Evolutionary conservation across 2,329 filamentous ascomycete species (phyloP).

Genomic region (Rutstroemia sp.): DNA sequence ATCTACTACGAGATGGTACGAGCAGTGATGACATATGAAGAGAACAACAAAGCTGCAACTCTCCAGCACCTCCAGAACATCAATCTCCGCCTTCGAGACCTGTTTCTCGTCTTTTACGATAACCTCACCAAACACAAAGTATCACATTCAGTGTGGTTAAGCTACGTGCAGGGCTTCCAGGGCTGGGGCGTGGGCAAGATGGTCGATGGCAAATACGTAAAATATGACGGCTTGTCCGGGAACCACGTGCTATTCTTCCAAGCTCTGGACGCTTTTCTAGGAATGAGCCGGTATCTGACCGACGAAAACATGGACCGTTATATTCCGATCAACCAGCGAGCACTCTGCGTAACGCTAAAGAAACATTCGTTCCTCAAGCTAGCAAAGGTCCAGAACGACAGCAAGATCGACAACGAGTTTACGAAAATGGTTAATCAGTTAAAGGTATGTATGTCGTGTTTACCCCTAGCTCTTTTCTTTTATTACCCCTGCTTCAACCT

Average conservation of each 20-base stretch:
- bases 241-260: conserved; percentile 7
- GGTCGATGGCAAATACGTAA: not conserved
- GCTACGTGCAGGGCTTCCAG: conserved; percentile 5
- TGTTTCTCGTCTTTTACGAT: conserved; percentile 6
- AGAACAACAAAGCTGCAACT: not conserved
- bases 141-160: not conserved
- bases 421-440: conserved; percentile 1
- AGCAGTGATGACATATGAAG: not conserved
- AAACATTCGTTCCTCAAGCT: not conserved
- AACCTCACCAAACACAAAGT: not conserved
- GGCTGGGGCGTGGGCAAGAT: conserved; percentile 3
- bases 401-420: not conserved
- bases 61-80: not conserved
- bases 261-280: not conserved
- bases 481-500: no score
- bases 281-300: not conserved
- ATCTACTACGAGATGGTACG: conserved; percentile 4
- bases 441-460: not conserved
- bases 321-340: not conserved
- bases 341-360: not conserved
- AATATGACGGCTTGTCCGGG: conserved; percentile 4
- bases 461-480: not conserved
- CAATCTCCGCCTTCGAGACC: not conserved
- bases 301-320: not conserved
- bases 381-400: not conserved